These are phyloP conservation scores for Rubia balearica DNA, from an alignment of 305 asterid species.

Conservation along the genomic window DNA sequence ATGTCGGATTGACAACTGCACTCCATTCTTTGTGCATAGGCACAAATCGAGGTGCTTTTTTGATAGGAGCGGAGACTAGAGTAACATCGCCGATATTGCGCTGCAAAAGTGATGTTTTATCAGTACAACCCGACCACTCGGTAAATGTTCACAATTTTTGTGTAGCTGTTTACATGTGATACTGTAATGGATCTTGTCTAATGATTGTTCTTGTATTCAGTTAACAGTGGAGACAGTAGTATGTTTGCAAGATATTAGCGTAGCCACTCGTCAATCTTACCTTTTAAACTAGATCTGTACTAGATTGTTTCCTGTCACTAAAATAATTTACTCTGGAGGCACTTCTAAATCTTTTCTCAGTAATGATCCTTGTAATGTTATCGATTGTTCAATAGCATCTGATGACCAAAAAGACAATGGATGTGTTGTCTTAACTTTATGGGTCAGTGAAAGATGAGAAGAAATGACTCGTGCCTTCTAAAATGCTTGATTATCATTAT, in stretches of 20 bases:
- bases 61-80: conserved; percentile 65
- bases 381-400: background rate
- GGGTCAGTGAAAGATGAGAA: background rate
- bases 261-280: background rate
- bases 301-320: background rate
- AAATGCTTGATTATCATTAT: conserved; percentile 4
- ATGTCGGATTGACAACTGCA: conserved; percentile 14
- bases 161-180: conserved; percentile 9
- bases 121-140: conserved; percentile 49
- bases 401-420: background rate
- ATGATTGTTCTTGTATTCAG: background rate
- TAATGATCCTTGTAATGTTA: background rate
- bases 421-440: background rate
- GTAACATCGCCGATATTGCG: conserved; percentile 41
- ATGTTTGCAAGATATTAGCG: background rate
- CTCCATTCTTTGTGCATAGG: conserved; percentile 40
- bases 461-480: background rate
- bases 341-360: background rate
- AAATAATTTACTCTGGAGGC: background rate
- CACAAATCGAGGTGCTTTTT: conserved; percentile 65
- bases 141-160: conserved; percentile 35
- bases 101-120: conserved; percentile 72
- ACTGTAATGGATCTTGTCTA: background rate
- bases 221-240: background rate
- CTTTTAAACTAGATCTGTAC: background rate